phyloP scores from a whole-genome alignment of 1,284 basidiomycete species.

The Peniophora sp. region DNA sequence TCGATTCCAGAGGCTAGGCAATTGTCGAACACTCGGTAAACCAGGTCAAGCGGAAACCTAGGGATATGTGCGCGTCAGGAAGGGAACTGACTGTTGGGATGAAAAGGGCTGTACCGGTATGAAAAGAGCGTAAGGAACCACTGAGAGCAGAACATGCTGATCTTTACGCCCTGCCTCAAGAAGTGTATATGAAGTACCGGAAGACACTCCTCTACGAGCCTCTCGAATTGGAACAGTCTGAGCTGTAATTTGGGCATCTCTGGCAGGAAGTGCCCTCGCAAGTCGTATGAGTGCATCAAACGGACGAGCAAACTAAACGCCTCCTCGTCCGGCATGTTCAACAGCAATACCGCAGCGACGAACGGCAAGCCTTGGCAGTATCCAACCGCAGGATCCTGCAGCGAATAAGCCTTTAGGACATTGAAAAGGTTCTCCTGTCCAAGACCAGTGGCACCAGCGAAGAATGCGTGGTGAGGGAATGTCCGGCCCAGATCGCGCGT shows the following conservation, averaged over 20 bases:
- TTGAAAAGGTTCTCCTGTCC: conserved; percentile 97
- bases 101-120: conserved; percentile 57
- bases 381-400: conserved; percentile 94
- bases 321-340: conserved; percentile 98
- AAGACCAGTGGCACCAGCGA: conserved; percentile 84
- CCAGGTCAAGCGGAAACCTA: conserved; percentile 92
- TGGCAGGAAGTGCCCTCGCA: conserved; percentile 92
- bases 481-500: conserved; percentile 89
- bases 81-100: not conserved
- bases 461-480: conserved; percentile 97
- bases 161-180: conserved; percentile 87
- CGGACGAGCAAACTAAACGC: conserved; percentile 95
- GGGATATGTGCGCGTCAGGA: not conserved
- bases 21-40: conserved; percentile 92
- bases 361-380: conserved; percentile 97
- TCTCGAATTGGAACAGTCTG: conserved; percentile 88
- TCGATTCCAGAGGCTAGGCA: conserved; percentile 96
- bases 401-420: conserved; percentile 94
- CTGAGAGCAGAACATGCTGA: conserved; percentile 94
- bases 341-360: conserved; percentile 85
- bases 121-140: conserved; percentile 99
- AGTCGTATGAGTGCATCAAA: conserved; percentile 95
- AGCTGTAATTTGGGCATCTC: conserved; percentile 97
- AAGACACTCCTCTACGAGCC: conserved; percentile 85
- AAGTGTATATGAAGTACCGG: conserved; percentile 91